Evolutionary conservation across 192 early-diverging fungal genomes (phyloP), one percentile per base, ranked within the genome.

Genomic region (Gamsiella multidivaricata): DNA sequence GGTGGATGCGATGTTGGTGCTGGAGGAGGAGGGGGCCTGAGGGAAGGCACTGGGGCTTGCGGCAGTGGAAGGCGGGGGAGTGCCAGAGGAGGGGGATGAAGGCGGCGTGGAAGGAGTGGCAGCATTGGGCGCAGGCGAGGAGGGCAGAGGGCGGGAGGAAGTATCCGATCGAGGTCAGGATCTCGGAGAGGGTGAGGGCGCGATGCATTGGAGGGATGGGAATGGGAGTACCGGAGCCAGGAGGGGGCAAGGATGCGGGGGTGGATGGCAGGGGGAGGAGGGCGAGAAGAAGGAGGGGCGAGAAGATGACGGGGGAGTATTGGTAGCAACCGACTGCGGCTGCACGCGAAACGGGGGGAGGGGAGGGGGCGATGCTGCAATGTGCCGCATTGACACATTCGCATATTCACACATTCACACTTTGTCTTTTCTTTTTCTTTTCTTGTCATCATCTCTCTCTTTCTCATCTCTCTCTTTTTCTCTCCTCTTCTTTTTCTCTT

Each of bases 61-160:
- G 2, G 2, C 17, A 8, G 23, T 3, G 25, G 11, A 64, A 5
- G n/a, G 3, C 8, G 15, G 39, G 15, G 47, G 36, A 34, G 3
- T 53, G 60, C 61, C 61, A 64, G 36, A 64, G 2, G n/a, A 53
- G 25, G 14, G 28, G 61, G 31, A 41, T 53, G 37, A 64, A 64
- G 3, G 61, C 52, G 4, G 20, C 37, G 33, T 53, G 9, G 50
- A 49, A 64, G 23, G 52, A 49, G 11, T 23, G 42, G 46, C 51
- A 42, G 23, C 47, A 51, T 14, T 14, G n/a, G 8, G 61, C 51
- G 42, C 50, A 64, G 1, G 33, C 17, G 25, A 64, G 39, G 37
- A 64, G 2, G 1, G 47, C 26, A 23, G 32, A 6, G 10, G 39
- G 22, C 36, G 14, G 3, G 12, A 64, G 37, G 25, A 53, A 53